Conservation (phyloP, 441 rosid genomes). For the Caryocar brasiliense region DNA sequence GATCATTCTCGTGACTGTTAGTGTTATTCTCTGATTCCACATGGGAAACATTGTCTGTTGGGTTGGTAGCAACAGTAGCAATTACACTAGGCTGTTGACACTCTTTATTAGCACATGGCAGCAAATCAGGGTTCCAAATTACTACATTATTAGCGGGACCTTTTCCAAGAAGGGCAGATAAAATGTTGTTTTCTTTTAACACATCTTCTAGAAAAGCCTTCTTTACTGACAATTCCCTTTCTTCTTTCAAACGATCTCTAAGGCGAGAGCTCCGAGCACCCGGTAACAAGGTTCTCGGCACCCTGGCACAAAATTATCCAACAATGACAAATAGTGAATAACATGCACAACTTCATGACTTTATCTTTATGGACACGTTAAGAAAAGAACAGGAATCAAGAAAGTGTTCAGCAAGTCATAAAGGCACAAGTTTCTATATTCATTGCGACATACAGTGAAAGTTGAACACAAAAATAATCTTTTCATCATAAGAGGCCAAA, state of each 20-base stretch:
- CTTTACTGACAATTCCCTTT: conserved; percentile 81
- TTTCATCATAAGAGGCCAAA: no score
- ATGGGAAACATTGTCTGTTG: conserved; percentile 29
- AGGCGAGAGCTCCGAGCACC: conserved; percentile 95
- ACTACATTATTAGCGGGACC: conserved; percentile 40
- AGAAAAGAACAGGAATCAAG: conserved; percentile 4
- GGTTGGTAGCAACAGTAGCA: conserved; percentile 20
- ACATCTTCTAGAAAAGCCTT: conserved; percentile 87
- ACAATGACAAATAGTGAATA: conserved; percentile 11
- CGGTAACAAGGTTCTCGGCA: conserved; percentile 85
- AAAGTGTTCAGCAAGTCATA: neutral
- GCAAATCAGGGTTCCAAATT: conserved; percentile 78
- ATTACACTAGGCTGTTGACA: conserved; percentile 27
- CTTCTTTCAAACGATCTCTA: conserved; percentile 87
- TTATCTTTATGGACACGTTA: neutral
- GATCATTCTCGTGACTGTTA: conserved; percentile 28
- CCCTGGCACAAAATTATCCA: conserved; percentile 43
- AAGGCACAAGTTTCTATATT: neutral
- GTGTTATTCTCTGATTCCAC: conserved; percentile 30
- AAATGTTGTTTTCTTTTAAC: conserved; percentile 52
- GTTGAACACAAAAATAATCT: no score
- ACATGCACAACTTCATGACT: neutral
- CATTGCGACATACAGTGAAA: no score
- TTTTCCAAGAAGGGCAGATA: conserved; percentile 50
- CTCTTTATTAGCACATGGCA: conserved; percentile 50